phyloP scores from a whole-genome alignment of 345 rosid genomes.

The Limnanthes douglasii region DNA sequence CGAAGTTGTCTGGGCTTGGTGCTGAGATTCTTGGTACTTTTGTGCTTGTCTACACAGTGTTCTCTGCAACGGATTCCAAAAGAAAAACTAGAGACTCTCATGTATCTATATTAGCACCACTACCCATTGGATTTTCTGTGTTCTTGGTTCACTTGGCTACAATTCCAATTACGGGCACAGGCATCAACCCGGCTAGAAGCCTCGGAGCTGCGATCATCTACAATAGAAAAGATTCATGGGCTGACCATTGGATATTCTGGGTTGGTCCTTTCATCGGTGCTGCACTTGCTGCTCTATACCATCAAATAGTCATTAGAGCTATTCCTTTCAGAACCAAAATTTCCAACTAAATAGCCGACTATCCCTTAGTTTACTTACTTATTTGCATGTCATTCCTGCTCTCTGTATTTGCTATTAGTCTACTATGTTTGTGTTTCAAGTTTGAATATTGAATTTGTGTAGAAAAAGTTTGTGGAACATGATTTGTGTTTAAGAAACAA shows the following conservation, averaged over 20 bases:
- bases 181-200: constrained; percentile 96
- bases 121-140: constrained; percentile 91
- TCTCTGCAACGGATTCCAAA: constrained; percentile 57
- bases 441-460: no score
- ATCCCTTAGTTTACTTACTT: no score
- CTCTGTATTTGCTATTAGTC: no score
- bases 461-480: no score
- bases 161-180: constrained; percentile 84
- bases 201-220: constrained; percentile 88
- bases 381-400: no score
- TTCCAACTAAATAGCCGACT: no score
- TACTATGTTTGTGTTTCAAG: no score
- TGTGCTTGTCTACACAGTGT: constrained; percentile 40
- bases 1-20: constrained; percentile 30
- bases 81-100: constrained; percentile 42
- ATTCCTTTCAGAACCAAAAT: constrained; percentile 57
- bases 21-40: constrained; percentile 43
- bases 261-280: constrained; percentile 68
- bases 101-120: constrained; percentile 73
- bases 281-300: constrained; percentile 62
- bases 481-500: no score
- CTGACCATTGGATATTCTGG: constrained; percentile 91
- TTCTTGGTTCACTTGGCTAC: constrained; percentile 94
- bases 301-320: constrained; percentile 58
- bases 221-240: constrained; percentile 73